A percentile compares a stretch with the other conserved stretches of the same genome.
These are phyloP conservation scores for Suzukiozyma palmioleophila DNA, from an alignment of 1,139 yeast species.

Conservation along the genomic window DNA sequence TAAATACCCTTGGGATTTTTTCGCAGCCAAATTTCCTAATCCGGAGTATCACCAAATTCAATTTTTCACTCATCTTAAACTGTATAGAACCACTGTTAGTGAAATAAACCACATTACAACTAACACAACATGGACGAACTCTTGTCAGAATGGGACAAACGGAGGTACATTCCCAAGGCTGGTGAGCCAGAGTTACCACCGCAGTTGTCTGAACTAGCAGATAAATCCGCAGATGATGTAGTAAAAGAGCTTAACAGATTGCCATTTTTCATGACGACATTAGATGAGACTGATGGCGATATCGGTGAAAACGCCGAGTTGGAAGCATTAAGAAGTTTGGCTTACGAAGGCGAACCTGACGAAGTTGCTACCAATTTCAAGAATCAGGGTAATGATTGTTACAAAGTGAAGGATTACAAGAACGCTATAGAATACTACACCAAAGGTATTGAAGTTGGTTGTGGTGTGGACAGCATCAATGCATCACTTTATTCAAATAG, in stretches of 20 bases:
- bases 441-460: constrained; percentile 71
- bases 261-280: constrained; percentile 92
- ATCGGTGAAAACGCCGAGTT: constrained; percentile 72
- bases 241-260: constrained; percentile 73
- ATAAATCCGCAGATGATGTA: constrained; percentile 71
- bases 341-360: constrained; percentile 93
- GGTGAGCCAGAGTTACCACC: constrained; percentile 86
- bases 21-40: neutral
- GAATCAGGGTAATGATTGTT: constrained; percentile 89
- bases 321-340: constrained; percentile 88
- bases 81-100: no score
- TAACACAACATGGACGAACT: constrained; percentile 6
- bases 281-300: constrained; percentile 73
- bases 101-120: neutral
- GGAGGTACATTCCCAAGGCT: constrained; percentile 62
- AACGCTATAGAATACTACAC: constrained; percentile 78
- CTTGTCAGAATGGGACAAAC: constrained; percentile 49
- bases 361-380: constrained; percentile 89
- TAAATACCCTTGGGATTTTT: neutral
- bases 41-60: neutral
- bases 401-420: constrained; percentile 61
- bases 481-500: constrained; percentile 71
- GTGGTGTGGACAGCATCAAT: constrained; percentile 49
- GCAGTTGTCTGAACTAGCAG: constrained; percentile 63
- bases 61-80: constrained; percentile 1